Evolutionary conservation across 192 early-diverging fungal species (phyloP).

Genomic region (Coemansia sp.): DNA sequence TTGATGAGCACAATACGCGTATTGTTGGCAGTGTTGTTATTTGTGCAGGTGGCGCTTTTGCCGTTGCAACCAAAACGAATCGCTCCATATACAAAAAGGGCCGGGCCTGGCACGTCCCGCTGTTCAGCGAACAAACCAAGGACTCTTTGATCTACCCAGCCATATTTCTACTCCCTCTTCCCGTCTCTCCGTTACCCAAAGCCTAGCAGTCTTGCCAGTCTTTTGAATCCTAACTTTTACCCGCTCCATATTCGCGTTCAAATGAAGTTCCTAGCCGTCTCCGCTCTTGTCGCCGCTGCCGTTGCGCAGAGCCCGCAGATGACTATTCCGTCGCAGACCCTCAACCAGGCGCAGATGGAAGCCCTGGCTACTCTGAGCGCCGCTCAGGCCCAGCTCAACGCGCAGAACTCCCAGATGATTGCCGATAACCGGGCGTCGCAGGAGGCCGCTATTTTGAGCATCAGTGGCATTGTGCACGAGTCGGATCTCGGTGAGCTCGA

Average conservation of each 20-base stretch:
- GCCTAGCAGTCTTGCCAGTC: too few relatives aligned
- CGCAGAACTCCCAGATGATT: conserved; percentile 39
- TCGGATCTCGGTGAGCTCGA: conserved; percentile 25
- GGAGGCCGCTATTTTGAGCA: conserved; percentile 39
- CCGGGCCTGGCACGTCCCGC: neutral
- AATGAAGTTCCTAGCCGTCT: conserved; percentile 34
- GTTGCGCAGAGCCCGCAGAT: conserved; percentile 10
- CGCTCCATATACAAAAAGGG: neutral
- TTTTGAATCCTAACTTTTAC: neutral
- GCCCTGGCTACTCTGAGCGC: conserved; percentile 50
- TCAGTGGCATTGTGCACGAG: conserved; percentile 25
- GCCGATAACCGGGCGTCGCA: conserved; percentile 43
- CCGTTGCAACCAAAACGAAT: too few relatives aligned
- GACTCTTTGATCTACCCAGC: too few relatives aligned
- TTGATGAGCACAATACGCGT: neutral
- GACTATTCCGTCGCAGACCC: conserved; percentile 34
- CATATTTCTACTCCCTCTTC: too few relatives aligned
- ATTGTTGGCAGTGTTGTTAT: neutral
- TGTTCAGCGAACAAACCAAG: neutral
- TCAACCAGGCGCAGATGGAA: conserved; percentile 40
- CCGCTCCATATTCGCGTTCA: neutral
- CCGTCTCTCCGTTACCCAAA: too few relatives aligned
- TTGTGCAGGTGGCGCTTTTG: neutral
- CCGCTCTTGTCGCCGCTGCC: conserved; percentile 28
- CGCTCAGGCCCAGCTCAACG: conserved; percentile 42